These are phyloP conservation scores for Suillus subluteus DNA, from an alignment of 768 basidiomycete species.

Conservation along the genomic window DNA sequence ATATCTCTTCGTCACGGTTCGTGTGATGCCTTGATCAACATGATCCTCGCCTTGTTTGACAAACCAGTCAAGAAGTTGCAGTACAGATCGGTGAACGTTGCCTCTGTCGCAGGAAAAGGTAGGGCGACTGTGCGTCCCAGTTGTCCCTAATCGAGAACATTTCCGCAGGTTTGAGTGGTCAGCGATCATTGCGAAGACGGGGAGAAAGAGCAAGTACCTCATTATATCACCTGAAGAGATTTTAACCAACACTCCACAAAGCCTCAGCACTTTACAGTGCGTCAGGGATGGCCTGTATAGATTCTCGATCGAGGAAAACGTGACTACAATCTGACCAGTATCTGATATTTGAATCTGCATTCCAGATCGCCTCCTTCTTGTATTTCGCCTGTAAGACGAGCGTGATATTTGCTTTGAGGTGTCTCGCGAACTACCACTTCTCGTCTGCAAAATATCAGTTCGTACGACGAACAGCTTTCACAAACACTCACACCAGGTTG, in stretches of 20 bases:
- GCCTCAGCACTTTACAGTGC: slow-evolving; percentile 50
- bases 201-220: no score
- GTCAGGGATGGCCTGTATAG: slow-evolving; percentile 67
- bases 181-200: slow-evolving; percentile 43
- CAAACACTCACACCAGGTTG: slow-evolving; percentile 23
- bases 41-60: background rate
- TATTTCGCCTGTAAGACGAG: slow-evolving; percentile 37
- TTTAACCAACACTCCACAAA: slow-evolving; percentile 59
- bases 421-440: slow-evolving; percentile 51
- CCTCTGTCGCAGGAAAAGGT: slow-evolving; percentile 32
- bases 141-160: slow-evolving; percentile 54
- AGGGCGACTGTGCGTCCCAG: slow-evolving; percentile 58
- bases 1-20: no score
- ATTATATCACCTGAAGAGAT: slow-evolving; percentile 41
- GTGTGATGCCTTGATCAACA: no score
- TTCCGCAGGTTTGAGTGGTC: slow-evolving; percentile 56
- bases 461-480: background rate
- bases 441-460: slow-evolving; percentile 40
- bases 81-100: slow-evolving; percentile 29
- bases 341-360: slow-evolving; percentile 33
- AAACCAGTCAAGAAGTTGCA: slow-evolving; percentile 42
- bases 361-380: background rate
- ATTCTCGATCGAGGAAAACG: slow-evolving; percentile 63
- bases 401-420: slow-evolving; percentile 58
- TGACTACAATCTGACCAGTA: slow-evolving; percentile 58